These are phyloP conservation scores for Aplosporella prunicola DNA, from an alignment of 2,329 filamentous ascomycete species.

Conservation along the genomic window DNA sequence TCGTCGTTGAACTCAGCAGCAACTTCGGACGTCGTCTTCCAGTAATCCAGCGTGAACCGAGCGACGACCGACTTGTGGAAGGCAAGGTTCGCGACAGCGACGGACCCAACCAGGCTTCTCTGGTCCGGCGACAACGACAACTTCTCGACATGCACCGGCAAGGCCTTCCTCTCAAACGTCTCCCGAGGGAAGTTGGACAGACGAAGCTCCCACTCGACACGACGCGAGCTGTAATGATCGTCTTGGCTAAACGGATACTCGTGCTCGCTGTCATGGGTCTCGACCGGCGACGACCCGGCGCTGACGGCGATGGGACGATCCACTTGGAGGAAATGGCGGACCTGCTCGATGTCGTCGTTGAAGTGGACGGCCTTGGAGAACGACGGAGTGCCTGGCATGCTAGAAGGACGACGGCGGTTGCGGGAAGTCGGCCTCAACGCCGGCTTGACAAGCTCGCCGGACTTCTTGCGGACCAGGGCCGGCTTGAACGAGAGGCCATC, in stretches of 20 bases:
- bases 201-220: conserved; percentile 78
- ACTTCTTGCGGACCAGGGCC: conserved; percentile 96
- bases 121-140: conserved; percentile 83
- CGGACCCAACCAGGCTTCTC: conserved; percentile 71
- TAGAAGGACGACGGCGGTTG: conserved; percentile 64
- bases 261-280: conserved; percentile 73
- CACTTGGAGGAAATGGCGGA: conserved; percentile 88
- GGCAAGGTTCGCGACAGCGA: conserved; percentile 78
- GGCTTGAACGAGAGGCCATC: conserved; percentile 58
- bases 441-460: conserved; percentile 88
- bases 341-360: conserved; percentile 90
- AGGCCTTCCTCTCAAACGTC: conserved; percentile 49
- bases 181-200: conserved; percentile 74
- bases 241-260: conserved; percentile 76
- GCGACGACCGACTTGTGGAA: conserved; percentile 87
- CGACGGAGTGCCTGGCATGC: conserved; percentile 94
- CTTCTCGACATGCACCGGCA: conserved; percentile 71
- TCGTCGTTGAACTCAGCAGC: conserved; percentile 79
- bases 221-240: conserved; percentile 32
- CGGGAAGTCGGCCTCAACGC: conserved; percentile 73
- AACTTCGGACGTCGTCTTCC: conserved; percentile 96
- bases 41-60: conserved; percentile 93
- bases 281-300: conserved; percentile 82
- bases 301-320: conserved; percentile 94
- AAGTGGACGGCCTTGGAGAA: conserved; percentile 98